These are phyloP conservation scores for Neckera pumila DNA, from an alignment of 225 moss, liverwort and hornwort genomes.

Conservation along the genomic window DNA sequence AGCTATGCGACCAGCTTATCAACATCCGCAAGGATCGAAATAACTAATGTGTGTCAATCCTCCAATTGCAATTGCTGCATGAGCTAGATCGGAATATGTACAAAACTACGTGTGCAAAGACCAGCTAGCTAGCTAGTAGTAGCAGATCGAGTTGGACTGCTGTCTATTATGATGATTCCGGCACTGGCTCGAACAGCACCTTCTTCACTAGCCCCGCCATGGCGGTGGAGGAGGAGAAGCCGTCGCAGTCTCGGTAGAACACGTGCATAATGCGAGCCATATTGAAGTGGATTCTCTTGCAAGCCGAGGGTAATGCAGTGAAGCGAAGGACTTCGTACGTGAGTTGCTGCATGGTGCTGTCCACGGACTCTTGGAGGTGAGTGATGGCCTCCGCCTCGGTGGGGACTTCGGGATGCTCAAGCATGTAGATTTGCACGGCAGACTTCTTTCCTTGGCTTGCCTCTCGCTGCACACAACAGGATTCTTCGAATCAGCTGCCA, in stretches of 20 bases:
- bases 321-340: slow-evolving; percentile 28
- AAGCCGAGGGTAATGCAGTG: slow-evolving; percentile 36
- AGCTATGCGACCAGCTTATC: neutral
- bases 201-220: slow-evolving; percentile 29
- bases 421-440: slow-evolving; percentile 35
- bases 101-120: neutral
- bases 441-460: slow-evolving; percentile 30
- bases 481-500: neutral
- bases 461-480: slow-evolving; percentile 37
- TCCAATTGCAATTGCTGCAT: neutral
- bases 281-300: slow-evolving; percentile 40
- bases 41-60: neutral
- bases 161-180: neutral
- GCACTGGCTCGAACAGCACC: slow-evolving; percentile 33
- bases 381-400: slow-evolving; percentile 21
- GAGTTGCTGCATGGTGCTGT: slow-evolving; percentile 47
- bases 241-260: slow-evolving; percentile 36
- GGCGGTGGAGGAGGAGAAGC: slow-evolving; percentile 31
- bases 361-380: slow-evolving; percentile 17
- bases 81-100: neutral
- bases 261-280: slow-evolving; percentile 30
- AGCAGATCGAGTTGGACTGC: neutral
- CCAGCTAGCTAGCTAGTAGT: neutral
- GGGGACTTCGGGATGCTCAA: slow-evolving; percentile 15
- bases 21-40: neutral